A percentile compares a stretch with the other conserved stretches of the same genome.
Evolutionary conservation across 1,139 yeast genomes (phyloP).

Genomic region (Kodamaea plutei): DNA sequence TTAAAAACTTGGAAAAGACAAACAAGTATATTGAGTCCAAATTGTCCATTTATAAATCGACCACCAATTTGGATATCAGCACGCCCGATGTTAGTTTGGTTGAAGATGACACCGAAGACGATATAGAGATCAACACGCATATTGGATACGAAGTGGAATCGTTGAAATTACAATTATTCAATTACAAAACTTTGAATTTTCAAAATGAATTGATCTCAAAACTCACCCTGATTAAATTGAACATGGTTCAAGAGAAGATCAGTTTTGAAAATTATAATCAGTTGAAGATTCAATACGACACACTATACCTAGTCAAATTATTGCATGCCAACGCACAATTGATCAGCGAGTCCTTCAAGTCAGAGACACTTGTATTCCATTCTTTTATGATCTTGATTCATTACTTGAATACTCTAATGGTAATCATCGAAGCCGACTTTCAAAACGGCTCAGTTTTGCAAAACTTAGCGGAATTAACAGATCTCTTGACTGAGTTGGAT

Average conservation of each 20-base stretch:
- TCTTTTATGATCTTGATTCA: slow-evolving; percentile 2
- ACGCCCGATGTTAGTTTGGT: slow-evolving; percentile 5
- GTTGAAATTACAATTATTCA: slow-evolving; percentile 15
- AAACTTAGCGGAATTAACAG: too few relatives aligned
- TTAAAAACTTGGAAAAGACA: slow-evolving; percentile 29
- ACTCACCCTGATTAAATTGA: slow-evolving; percentile 10
- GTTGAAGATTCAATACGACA: slow-evolving; percentile 7
- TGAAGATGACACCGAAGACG: slow-evolving; percentile 6
- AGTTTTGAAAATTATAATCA: slow-evolving; percentile 3
- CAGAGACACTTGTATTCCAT: neutral
- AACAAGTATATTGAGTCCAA: slow-evolving; percentile 25
- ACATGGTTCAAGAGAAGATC: slow-evolving; percentile 10
- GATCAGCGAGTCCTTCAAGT: slow-evolving; percentile 3
- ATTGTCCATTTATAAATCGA: slow-evolving; percentile 7
- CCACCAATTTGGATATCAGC: slow-evolving; percentile 5
- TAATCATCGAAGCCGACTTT: slow-evolving; percentile 3
- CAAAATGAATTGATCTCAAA: slow-evolving; percentile 10
- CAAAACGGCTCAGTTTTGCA: too few relatives aligned
- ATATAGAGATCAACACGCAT: slow-evolving; percentile 3
- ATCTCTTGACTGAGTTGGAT: too few relatives aligned
- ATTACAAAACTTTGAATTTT: slow-evolving; percentile 11
- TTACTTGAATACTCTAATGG: slow-evolving; percentile 2
- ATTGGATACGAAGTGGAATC: slow-evolving; percentile 14
- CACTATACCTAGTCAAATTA: slow-evolving; percentile 7
- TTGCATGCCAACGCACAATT: slow-evolving; percentile 5